Percentiles rank a stretch among this genome's conserved stretches.
Conservation (phyloP, 495 filamentous ascomycete species). For the Hypoxylon fragiforme region DNA sequence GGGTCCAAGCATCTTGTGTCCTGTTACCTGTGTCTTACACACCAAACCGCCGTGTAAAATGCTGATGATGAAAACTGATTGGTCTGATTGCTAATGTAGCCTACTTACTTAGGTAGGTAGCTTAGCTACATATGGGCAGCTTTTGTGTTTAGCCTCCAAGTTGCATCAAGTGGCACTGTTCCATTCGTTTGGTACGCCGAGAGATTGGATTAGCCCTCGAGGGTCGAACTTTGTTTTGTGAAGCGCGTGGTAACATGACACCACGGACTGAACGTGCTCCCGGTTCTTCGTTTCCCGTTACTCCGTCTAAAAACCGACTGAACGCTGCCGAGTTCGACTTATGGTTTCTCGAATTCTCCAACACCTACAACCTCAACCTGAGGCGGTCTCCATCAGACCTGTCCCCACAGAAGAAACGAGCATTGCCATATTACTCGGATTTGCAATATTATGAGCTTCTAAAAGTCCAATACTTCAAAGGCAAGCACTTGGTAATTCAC, state of each 20-base stretch:
- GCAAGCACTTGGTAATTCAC: conserved; percentile 17
- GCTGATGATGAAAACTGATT: conserved; percentile 10
- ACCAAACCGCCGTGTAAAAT: conserved; percentile 10
- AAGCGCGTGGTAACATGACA: conserved; percentile 10
- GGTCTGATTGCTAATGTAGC: conserved; percentile 24
- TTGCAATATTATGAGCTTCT: conserved; percentile 28
- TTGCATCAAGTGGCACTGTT: conserved; percentile 17
- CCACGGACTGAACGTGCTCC: conserved; percentile 3
- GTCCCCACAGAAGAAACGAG: conserved; percentile 13
- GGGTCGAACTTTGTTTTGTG: not conserved
- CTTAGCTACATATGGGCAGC: not conserved
- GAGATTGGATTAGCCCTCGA: not conserved
- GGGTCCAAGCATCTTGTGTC: too few relatives aligned
- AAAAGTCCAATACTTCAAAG: conserved; percentile 26
- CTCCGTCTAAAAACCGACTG: conserved; percentile 11
- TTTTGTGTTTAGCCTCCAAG: conserved; percentile 22
- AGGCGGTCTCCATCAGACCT: conserved; percentile 25
- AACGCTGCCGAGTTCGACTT: conserved; percentile 24
- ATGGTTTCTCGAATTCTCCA: conserved; percentile 40
- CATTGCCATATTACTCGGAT: conserved; percentile 28
- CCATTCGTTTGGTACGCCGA: conserved; percentile 14
- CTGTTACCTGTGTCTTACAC: too few relatives aligned
- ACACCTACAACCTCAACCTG: conserved; percentile 33
- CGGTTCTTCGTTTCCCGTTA: conserved; percentile 1
- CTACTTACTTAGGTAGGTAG: too few relatives aligned